phyloP scores from a whole-genome alignment of 371 early-diverging fungal species.

The Quaeritorhiza haematococci region DNA sequence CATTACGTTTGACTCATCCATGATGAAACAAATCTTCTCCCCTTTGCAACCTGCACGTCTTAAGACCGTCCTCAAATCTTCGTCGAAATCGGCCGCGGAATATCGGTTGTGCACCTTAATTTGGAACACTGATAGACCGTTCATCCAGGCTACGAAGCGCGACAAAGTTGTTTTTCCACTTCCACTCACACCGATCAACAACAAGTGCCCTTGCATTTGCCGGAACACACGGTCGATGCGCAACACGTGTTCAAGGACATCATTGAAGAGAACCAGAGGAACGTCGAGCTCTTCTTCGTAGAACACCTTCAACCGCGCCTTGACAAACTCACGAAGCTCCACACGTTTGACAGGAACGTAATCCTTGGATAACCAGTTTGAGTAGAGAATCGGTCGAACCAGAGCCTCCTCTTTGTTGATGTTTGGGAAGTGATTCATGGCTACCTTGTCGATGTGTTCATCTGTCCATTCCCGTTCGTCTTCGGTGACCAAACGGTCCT shows the following conservation, averaged over 20 bases:
- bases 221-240: slow-evolving; percentile 97
- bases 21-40: slow-evolving; percentile 95
- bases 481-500: slow-evolving; percentile 90
- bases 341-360: slow-evolving; percentile 87
- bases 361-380: slow-evolving; percentile 92
- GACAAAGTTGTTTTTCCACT: slow-evolving; percentile 95
- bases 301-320: slow-evolving; percentile 93
- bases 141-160: slow-evolving; percentile 99
- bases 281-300: slow-evolving; percentile 98
- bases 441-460: slow-evolving; percentile 77
- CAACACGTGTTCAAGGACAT: slow-evolving; percentile 94
- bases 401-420: slow-evolving; percentile 68
- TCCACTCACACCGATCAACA: slow-evolving; percentile 96
- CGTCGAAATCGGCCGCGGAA: slow-evolving; percentile 94
- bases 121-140: slow-evolving; percentile 92
- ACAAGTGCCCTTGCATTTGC: slow-evolving; percentile 95
- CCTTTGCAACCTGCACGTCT: slow-evolving; percentile 93
- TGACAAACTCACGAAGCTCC: slow-evolving; percentile 85
- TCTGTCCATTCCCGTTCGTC: slow-evolving; percentile 94
- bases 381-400: slow-evolving; percentile 90
- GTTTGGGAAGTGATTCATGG: slow-evolving; percentile 83
- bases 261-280: slow-evolving; percentile 91
- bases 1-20: slow-evolving; percentile 96
- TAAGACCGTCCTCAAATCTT: slow-evolving; percentile 87
- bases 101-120: slow-evolving; percentile 96